These are phyloP conservation scores for Tricholoma matsutake DNA, from an alignment of 768 basidiomycete species.

Conservation along the genomic window DNA sequence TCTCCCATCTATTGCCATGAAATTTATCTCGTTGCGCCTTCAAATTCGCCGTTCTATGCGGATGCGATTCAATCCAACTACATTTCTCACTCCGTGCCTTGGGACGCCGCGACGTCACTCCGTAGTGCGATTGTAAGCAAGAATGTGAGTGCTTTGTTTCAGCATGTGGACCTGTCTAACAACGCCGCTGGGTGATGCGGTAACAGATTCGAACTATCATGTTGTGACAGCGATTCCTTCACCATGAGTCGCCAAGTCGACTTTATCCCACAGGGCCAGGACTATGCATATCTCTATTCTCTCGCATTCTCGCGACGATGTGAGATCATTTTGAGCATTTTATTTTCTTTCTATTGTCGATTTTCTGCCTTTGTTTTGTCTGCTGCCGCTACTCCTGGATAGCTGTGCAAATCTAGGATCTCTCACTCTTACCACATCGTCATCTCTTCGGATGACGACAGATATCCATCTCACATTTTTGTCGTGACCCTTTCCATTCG, in stretches of 20 bases:
- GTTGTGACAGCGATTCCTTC: conserved; percentile 32
- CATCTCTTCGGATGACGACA: background rate
- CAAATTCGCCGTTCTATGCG: no score
- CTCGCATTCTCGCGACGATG: no score
- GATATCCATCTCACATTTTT: no score
- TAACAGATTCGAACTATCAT: conserved; percentile 50
- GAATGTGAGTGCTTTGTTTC: conserved; percentile 49
- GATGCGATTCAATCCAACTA: no score
- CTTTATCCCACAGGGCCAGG: no score
- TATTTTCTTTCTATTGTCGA: background rate
- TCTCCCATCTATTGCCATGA: conserved; percentile 11
- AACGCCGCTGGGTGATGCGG: background rate
- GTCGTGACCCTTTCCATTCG: no score
- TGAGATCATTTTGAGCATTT: background rate
- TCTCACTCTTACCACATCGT: background rate
- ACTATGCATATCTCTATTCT: no score
- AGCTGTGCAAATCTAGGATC: background rate
- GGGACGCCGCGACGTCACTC: background rate
- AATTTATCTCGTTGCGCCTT: conserved; percentile 6
- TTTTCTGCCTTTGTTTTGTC: background rate
- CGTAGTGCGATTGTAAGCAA: conserved; percentile 64
- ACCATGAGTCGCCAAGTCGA: no score
- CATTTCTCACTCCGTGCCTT: background rate
- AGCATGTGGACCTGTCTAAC: conserved; percentile 1
- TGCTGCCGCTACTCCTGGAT: background rate